Base-by-base conservation (phyloP, 2,329 filamentous ascomycete genomes). In the Aspergillus calidoustus region DNA sequence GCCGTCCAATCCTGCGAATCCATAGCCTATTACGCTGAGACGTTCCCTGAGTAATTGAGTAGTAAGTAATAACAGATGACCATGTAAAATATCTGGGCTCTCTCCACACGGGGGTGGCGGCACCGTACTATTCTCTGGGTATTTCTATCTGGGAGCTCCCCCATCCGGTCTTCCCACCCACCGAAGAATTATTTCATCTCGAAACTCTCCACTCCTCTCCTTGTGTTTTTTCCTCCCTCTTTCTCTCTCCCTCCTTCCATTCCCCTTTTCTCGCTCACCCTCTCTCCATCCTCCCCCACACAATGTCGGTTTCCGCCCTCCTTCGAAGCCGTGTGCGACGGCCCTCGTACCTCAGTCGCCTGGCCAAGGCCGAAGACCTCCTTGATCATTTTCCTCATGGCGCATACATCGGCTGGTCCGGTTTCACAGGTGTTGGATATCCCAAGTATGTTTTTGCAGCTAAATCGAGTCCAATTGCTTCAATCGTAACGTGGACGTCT, bases 361-460 rank as follows among this genome's bases (percentile, higher is more conserved):
- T 96, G 62, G 88, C 89, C 70, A 88, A 88, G 70, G 87, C 92
- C 43, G 87, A 95, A 77, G 92, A 96, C 75, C 79, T 96, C 66
- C 84, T 96, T 63, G 84, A 90, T 66, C 84, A 91, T 69, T 96
- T 96, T 72, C 92, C 92, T 66, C 87, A 95, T 82, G 89, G 89
- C 73, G 80, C 91, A n/a, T 95, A 95, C 77, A 87, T 96, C 71
- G 93, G 92, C 72, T 96, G 92, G 92, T 92, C 89, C 66, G 92
- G 92, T 41, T 96, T 96, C 79, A 96, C 92, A 13, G 92, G 92
- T 70, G 92, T 96, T 57, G 91, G 91, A 62, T 95, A 95, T 80
- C 91, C 91, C 66, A 95, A 95, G 90, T 91, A 81, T 71, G 86
- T 81, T 34, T n/a, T 31, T 41, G 19, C 38, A 28, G n/a, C 34